Conservation (phyloP, 345 rosid species). For the Hevea brasiliensis region DNA sequence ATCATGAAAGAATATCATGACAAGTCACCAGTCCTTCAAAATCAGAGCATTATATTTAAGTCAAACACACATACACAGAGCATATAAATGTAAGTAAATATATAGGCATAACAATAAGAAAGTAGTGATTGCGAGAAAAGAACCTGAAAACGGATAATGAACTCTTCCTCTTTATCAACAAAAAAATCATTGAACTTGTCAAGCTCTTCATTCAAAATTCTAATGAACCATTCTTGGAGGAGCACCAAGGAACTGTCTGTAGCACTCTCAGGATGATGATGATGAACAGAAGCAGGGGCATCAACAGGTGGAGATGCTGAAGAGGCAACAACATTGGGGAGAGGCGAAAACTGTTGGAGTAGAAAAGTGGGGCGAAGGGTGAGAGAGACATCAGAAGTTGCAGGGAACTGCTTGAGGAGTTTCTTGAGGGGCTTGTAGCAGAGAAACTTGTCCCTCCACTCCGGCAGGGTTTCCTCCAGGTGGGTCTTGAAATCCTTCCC, state of each 20-base stretch:
- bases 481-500: constrained; percentile 89
- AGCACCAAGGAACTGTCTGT: constrained; percentile 30
- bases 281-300: constrained; percentile 11
- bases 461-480: constrained; percentile 86
- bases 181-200: constrained; percentile 88
- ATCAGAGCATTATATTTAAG: background rate
- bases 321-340: too few species aligned
- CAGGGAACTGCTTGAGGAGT: constrained; percentile 66
- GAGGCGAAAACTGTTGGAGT: background rate
- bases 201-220: constrained; percentile 79
- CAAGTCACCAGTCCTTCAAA: background rate
- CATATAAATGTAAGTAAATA: background rate
- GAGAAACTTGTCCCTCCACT: constrained; percentile 95
- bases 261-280: background rate
- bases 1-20: background rate
- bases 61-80: background rate
- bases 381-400: constrained; percentile 19
- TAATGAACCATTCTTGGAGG: constrained; percentile 65
- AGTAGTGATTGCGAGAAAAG: background rate
- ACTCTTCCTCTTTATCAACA: constrained; percentile 88
- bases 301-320: background rate
- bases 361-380: constrained; percentile 14
- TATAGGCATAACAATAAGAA: background rate
- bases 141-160: constrained; percentile 85
- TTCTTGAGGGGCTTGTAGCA: constrained; percentile 88